Base-by-base conservation (phyloP, 2,329 filamentous ascomycete genomes). In the Beauveria rudraprayagi region DNA sequence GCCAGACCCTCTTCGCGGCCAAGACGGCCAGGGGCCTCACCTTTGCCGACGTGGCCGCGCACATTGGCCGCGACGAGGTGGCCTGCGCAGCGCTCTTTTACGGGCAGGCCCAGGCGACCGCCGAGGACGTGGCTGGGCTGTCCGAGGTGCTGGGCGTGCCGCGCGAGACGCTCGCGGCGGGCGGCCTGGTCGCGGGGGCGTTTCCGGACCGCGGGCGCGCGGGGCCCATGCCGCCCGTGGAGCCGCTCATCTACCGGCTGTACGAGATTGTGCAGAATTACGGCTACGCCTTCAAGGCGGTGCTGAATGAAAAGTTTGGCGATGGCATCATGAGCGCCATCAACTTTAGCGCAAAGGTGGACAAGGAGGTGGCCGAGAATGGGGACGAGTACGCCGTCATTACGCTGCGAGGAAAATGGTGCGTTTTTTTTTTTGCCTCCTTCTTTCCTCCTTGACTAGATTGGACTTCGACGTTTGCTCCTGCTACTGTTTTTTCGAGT, bases 281-380 rank as follows among this genome's bases (percentile, higher is more conserved):
- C 70, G 93, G 93, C 1, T 95, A 96, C 73, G 90, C 92, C 1
- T 97, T 95, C 77, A 97, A 97, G 81, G 92, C 92, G 0, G 84
- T 97, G 5, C 73, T 97, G 74, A 97, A 97, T 67, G 93, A 97
- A 82, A 97, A 97, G 80, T 92, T 91, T 71, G 89, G 89, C 0
- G 89, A 92, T 71, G 93, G 93, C 1, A 97, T 97, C 70, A 97
- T 97, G 93, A 96, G 91, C 71, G 93, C 92, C 1, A 96, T 97
- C 70, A 86, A 86, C 17, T 97, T 96, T 74, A 89, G 86, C 57
- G 96, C 91, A 0, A 91, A 91, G 70, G 89, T 97, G 2, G 91
- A 97, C 73, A 96, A 95, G 83, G 93, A 97, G 82, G 86, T 87
- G 1, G 93, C 97, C 72, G 85, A 89, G 63, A 84, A 58, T 26